A percentile compares a stretch with the other conserved stretches of the same genome.
Conservation (phyloP, 2,329 filamentous ascomycete genomes). For the Ilyonectria robusta region DNA sequence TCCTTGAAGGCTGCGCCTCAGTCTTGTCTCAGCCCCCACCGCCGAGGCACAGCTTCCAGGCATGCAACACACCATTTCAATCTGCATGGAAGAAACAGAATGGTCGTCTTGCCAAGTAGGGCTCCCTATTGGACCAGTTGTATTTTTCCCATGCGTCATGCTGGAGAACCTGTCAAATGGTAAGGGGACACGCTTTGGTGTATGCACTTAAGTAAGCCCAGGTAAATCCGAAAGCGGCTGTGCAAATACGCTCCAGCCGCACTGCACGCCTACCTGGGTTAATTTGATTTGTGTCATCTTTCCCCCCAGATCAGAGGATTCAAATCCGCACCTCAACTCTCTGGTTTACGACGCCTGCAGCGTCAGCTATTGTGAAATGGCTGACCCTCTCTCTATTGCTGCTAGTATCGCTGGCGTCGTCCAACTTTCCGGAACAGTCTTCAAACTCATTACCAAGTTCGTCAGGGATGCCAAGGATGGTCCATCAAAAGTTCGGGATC, state of each 20-base stretch:
- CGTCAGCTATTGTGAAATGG: neutral
- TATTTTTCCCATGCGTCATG: neutral
- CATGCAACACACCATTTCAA: neutral
- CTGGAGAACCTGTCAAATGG: too few relatives aligned
- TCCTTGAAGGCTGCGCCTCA: neutral
- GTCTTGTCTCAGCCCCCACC: neutral
- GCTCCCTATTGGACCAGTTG: neutral
- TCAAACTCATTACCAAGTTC: slow-evolving; percentile 9
- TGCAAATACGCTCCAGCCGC: neutral
- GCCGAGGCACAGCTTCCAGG: neutral
- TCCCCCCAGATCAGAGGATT: too few relatives aligned
- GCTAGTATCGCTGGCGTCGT: slow-evolving; percentile 11
- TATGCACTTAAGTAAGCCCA: neutral
- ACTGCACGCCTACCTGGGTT: neutral
- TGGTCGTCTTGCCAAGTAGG: neutral
- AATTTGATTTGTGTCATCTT: too few relatives aligned
- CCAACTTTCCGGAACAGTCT: slow-evolving; percentile 6
- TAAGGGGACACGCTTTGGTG: neutral
- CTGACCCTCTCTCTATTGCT: neutral
- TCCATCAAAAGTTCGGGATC: slow-evolving; percentile 6
- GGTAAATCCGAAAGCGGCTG: neutral
- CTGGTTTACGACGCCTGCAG: neutral
- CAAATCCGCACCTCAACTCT: neutral
- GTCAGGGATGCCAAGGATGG: slow-evolving; percentile 2
- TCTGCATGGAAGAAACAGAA: neutral